These are phyloP conservation scores for Neurospora sp. DNA, from an alignment of 495 filamentous ascomycete genomes.

Conservation along the genomic window DNA sequence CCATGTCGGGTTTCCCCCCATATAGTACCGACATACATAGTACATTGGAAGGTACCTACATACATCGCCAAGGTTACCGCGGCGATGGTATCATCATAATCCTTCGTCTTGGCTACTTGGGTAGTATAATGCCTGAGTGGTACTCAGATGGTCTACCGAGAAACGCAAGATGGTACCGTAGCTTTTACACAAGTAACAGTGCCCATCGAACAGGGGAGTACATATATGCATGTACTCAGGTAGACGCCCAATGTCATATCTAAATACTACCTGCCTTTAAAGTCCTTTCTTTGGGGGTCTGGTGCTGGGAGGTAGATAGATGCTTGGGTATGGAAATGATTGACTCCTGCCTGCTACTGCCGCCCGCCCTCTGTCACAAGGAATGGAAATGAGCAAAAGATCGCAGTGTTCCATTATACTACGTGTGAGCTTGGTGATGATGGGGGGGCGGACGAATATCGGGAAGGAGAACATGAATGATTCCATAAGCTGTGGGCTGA, in stretches of 20 bases:
- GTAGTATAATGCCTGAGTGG: background rate
- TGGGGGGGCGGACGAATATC: background rate
- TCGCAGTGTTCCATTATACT: no score
- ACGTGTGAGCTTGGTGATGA: background rate
- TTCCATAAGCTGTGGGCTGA: background rate
- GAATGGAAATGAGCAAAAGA: background rate
- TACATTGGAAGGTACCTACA: background rate
- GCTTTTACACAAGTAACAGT: background rate
- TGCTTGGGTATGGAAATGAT: background rate
- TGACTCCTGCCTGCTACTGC: no score
- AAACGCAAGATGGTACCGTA: background rate
- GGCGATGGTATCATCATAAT: background rate
- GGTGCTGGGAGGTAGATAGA: background rate
- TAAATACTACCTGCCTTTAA: background rate
- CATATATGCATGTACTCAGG: background rate
- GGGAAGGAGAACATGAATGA: background rate
- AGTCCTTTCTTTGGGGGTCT: background rate
- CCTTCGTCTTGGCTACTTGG: background rate
- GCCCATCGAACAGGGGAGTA: background rate
- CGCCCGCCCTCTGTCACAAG: no score
- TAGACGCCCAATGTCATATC: background rate
- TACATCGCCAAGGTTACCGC: background rate
- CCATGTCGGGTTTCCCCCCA: background rate
- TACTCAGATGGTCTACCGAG: background rate
- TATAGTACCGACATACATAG: background rate